These are phyloP conservation scores for Termitomyces sp. DNA, from an alignment of 768 basidiomycete species.

Conservation along the genomic window DNA sequence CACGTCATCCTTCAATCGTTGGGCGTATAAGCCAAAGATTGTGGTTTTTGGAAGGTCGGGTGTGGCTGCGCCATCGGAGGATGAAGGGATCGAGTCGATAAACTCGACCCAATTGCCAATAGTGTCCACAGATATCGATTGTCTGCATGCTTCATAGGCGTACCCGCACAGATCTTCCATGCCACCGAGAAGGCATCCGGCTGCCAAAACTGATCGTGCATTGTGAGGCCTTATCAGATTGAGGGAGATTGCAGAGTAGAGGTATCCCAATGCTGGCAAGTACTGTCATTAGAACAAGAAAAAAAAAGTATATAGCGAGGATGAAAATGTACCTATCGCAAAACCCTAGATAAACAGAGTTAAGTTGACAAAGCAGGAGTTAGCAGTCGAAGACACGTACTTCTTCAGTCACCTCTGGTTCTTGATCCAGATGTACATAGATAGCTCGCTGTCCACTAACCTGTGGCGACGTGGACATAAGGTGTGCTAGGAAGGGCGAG, in stretches of 20 bases:
- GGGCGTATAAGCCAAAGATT: conserved; percentile 75
- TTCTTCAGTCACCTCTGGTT: conserved; percentile 81
- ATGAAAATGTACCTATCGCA: conserved; percentile 52
- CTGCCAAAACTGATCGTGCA: conserved; percentile 80
- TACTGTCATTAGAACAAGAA: conserved; percentile 11
- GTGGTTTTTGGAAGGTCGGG: conserved; percentile 47
- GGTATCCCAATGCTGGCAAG: conserved; percentile 65
- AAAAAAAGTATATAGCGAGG: conserved; percentile 5
- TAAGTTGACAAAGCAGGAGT: conserved; percentile 6
- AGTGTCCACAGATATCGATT: conserved; percentile 69
- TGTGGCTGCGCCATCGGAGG: conserved; percentile 45
- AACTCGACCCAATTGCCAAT: conserved; percentile 78
- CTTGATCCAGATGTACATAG: conserved; percentile 69
- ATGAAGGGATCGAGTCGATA: conserved; percentile 48
- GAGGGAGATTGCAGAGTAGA: conserved; percentile 70
- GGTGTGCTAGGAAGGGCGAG: conserved; percentile 82
- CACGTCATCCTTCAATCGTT: conserved; percentile 68
- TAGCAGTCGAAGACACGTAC: conserved; percentile 35
- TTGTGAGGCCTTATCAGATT: conserved; percentile 68
- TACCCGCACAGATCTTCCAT: conserved; percentile 82
- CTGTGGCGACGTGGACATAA: conserved; percentile 80
- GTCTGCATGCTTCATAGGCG: conserved; percentile 72
- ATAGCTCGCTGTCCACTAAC: conserved; percentile 60
- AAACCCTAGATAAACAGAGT: conserved; percentile 46
- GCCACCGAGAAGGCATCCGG: conserved; percentile 78